Evolutionary conservation across 306 rosid species (phyloP).

Genomic region (apple (Malus domestica)): ASM211411v1 NC_041797.1:3160001-3160500

Average conservation of each 20-base stretch:
- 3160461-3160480: neutral
- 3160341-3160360: neutral
- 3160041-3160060: neutral
- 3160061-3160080: neutral
- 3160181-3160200: neutral
- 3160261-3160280: neutral
- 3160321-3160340: neutral
- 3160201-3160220: no score
- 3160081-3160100: neutral
- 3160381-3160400: no score
- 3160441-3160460: neutral
- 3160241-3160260: neutral
- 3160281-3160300: neutral
- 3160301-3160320: neutral
- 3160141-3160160: neutral
- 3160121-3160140: neutral
- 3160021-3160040: neutral
- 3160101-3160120: neutral
- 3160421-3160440: no score
- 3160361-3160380: neutral
- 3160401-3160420: no score
- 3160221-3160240: no score
- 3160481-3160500: neutral
- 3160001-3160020: neutral
- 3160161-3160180: neutral